phyloP scores from a whole-genome alignment of 2,329 filamentous ascomycete genomes.

The Cryphonectria nitschkei region DNA sequence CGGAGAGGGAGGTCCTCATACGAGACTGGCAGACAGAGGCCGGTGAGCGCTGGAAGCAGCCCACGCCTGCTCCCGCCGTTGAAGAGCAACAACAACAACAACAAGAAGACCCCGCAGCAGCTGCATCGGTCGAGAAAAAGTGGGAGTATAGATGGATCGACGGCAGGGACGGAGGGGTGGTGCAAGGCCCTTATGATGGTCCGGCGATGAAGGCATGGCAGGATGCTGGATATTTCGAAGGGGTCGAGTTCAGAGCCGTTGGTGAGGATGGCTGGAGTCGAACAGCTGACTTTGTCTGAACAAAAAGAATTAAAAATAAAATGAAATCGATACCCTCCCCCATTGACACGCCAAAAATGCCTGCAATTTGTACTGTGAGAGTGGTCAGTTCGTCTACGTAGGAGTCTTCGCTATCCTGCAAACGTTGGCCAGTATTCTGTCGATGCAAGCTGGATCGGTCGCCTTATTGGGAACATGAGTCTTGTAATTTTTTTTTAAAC shows the following conservation, averaged over 20 bases:
- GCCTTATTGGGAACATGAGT: background rate
- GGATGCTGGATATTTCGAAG: constrained; percentile 90
- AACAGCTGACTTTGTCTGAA: constrained; percentile 37
- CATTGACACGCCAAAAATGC: too few species aligned
- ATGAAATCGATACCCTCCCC: too few species aligned
- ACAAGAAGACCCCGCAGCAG: constrained; percentile 25
- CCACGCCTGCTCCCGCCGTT: constrained; percentile 29
- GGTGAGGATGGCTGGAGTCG: constrained; percentile 60
- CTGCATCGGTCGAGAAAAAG: constrained; percentile 45
- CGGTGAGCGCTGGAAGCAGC: constrained; percentile 78
- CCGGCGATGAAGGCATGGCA: constrained; percentile 89
- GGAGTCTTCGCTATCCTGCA: background rate
- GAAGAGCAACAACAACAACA: constrained; percentile 35
- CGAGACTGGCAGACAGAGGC: constrained; percentile 84
- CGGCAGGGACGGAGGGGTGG: constrained; percentile 75
- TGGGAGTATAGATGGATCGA: constrained; percentile 97
- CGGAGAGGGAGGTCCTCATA: constrained; percentile 80
- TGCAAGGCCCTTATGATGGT: constrained; percentile 86
- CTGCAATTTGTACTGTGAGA: too few species aligned
- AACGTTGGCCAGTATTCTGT: background rate
- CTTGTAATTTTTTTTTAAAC: background rate
- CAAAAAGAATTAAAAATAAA: too few species aligned
- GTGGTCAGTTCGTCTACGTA: background rate
- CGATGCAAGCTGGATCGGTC: background rate
- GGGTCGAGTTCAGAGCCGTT: constrained; percentile 74